Base-by-base conservation (phyloP, 139 green algal species). In the Trebouxia sp. region DNA sequence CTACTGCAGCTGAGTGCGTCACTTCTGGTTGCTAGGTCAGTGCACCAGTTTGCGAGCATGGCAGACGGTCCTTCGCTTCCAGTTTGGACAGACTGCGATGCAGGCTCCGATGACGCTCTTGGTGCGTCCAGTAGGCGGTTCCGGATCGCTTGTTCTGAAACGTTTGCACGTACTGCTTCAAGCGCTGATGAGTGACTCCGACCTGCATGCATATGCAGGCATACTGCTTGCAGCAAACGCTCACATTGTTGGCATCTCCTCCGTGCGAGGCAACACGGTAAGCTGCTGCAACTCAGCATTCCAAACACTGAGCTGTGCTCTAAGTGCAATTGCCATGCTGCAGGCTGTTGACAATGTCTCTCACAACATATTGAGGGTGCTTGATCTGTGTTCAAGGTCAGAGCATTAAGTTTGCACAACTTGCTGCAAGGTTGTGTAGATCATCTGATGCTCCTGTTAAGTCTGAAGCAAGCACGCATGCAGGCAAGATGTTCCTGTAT, bases 241-340 rank as follows among this genome's bases (percentile, higher is more conserved):
- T 7, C 39, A 69, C 24, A n/a, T 42, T 39, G 11, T 69, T 17
- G 58, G 58, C 8, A 39, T 69, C 6, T 69, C 58, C 0, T 39
- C 58, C 6, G 58, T 69, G n/a, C 58, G 58, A 69, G 58, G 58
- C 28, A 69, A 69, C 2, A 69, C 58, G 58, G 58, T 69, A 69
- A 30, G 58, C 39, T 24, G 7, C 7, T 20, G 14, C 58, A 69
- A 15, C 39, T 1, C 11, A n/a, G 5, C 30, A 9, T 5, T 69
- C 22, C 30, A 69, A 10, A 69, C 1, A 7, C 58, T 65, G 22
- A 28, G 6, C 22, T 1, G 20, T 41, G 12, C 22, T 69, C 10
- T 39, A 10, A 69, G 5, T 17, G 10, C 10, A 42, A 11, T 6
- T 39, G 22, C 3, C 20, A 17, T 11, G 58, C 30, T 69, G 30